Evolutionary conservation across 257 asterid genomes (phyloP).

Genomic region (Ajuga chamaepitys): DNA sequence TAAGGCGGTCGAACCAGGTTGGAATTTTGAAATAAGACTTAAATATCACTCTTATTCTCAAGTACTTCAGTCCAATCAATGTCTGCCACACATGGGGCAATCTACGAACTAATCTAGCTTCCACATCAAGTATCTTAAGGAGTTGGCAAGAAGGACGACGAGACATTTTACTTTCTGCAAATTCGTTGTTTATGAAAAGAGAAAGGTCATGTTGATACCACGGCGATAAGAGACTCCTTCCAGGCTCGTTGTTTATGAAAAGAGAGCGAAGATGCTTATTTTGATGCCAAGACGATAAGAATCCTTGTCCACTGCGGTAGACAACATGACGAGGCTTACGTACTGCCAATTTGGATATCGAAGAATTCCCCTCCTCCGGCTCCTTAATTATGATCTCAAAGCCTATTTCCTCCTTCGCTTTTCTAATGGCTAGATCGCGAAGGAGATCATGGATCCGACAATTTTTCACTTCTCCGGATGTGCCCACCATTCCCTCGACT

Average conservation of each 20-base stretch:
- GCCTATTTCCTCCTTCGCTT: slow-evolving; percentile 16
- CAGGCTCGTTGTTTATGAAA: not conserved
- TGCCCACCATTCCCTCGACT: not conserved
- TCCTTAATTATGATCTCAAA: not conserved
- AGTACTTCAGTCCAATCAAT: slow-evolving; percentile 14
- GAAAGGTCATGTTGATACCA: too few relatives aligned
- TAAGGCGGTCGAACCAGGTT: slow-evolving; percentile 6
- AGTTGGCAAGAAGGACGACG: too few relatives aligned
- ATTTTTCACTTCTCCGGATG: not conserved
- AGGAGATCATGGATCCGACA: slow-evolving; percentile 15
- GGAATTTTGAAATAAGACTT: not conserved
- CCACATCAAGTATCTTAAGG: slow-evolving; percentile 8
- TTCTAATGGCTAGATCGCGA: not conserved
- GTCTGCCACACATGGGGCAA: not conserved
- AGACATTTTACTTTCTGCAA: too few relatives aligned
- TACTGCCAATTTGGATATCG: not conserved
- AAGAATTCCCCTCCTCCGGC: not conserved
- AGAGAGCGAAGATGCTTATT: slow-evolving; percentile 9
- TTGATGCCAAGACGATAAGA: not conserved
- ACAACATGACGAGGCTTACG: not conserved
- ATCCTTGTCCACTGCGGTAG: too few relatives aligned
- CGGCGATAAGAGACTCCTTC: too few relatives aligned
- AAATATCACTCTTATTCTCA: not conserved
- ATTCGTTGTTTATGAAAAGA: too few relatives aligned
- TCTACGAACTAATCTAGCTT: not conserved